Conservation (phyloP, 2,329 filamentous ascomycete genomes). For the Coleophoma eucalyptorum region DNA sequence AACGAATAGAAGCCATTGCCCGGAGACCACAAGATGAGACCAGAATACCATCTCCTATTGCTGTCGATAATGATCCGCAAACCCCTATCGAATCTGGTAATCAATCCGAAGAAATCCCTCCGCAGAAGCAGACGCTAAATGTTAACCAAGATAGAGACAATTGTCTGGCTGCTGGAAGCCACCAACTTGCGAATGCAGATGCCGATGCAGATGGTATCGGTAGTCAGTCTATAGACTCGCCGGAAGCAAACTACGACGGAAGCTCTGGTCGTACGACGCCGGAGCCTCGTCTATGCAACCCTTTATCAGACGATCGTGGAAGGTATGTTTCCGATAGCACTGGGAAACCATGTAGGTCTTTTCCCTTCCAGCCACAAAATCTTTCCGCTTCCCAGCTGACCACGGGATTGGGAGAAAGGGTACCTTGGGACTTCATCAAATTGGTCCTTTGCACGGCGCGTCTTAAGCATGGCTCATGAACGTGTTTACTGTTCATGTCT, state of each 20-base stretch:
- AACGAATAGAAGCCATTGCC: not conserved
- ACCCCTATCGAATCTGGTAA: not conserved
- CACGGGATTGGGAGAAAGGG: conserved; percentile 26
- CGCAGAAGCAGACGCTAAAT: not conserved
- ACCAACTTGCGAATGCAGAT: not conserved
- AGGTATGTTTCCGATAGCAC: conserved; percentile 37
- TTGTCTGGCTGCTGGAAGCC: not conserved
- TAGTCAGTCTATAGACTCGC: not conserved
- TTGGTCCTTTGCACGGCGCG: conserved; percentile 48
- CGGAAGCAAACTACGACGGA: not conserved
- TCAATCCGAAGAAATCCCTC: not conserved
- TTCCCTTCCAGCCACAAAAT: not conserved
- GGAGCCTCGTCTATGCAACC: conserved; percentile 31
- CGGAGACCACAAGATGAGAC: not conserved
- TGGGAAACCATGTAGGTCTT: conserved; percentile 37
- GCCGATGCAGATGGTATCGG: not conserved
- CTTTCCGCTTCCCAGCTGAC: not conserved
- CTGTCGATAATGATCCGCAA: not conserved
- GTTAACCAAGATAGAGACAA: not conserved
- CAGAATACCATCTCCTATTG: not conserved
- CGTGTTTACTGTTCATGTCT: conserved; percentile 37
- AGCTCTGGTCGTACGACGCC: not conserved
- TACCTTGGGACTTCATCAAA: conserved; percentile 53
- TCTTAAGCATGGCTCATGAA: conserved; percentile 45
- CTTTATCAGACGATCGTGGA: conserved; percentile 34